Evolutionary conservation across 2,329 filamentous ascomycete genomes (phyloP), one percentile per base, ranked within the genome.

Genomic region (Neofusicoccum cordaticola): DNA sequence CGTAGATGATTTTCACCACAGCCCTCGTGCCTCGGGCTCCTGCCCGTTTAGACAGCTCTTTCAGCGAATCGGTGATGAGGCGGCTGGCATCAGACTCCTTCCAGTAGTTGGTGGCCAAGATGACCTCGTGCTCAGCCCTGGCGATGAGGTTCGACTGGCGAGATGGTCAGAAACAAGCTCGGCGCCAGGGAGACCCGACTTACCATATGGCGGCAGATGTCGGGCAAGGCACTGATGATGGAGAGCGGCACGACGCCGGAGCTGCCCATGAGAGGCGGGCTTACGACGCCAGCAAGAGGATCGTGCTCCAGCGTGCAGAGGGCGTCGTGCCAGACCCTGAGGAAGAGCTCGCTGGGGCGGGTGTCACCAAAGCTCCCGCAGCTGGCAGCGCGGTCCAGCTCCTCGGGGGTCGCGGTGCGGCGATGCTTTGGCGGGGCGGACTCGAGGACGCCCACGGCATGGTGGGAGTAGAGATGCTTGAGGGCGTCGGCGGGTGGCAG

Each of bases 41-140:
- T 0, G 87, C 88, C 27, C 90, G 83, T 41, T 77, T 82, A 0
- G 90, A 90, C 0, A 93, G 82, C 73, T 93, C 90, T 17, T 82
- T 81, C 56, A 94, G 80, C 0, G 88, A 88, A 71, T 90, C 84
- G 3, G 85, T 90, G 48, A 93, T 83, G 57, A 91, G 83, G 4
- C 81, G 84, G 47, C 88, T 88, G 0, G 90, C 89, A 8, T 88
- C 82, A 0, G 89, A 89, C 47, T 87, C 82, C 66, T 88, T 84
- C 91, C 91, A 93, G 71, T 87, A 91, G 69, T 91, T 92, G 0
- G 91, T 93, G 0, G 88, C 88, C 9, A 93, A 79, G 64, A 90
- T 87, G 0, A 94, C 86, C 70, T 94, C 91, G 39, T 84, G 84
- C 70, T 91, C 83, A 0, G 91, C 91, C 3, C 88, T 82, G 2